Evolutionary conservation across 2,329 filamentous ascomycete species (phyloP).

Genomic region (Bertia moriformis): DNA sequence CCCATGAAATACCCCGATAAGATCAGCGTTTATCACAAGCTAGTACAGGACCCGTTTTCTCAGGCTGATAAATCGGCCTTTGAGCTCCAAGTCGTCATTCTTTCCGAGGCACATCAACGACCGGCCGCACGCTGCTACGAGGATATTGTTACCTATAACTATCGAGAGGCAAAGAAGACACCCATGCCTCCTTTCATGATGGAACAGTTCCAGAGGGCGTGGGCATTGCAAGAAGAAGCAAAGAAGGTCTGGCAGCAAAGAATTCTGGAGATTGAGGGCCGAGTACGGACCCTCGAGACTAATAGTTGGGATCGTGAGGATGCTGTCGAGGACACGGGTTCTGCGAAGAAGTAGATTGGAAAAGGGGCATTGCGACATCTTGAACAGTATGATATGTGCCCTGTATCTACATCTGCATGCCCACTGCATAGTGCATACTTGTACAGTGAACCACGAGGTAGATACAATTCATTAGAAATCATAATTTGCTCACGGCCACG

Average conservation of each 20-base stretch:
- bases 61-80: conserved; percentile 28
- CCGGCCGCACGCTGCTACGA: conserved; percentile 63
- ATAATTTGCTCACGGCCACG: no score
- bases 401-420: no score
- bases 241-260: not conserved
- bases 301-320: not conserved
- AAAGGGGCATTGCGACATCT: no score
- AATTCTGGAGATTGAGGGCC: not conserved
- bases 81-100: conserved; percentile 43
- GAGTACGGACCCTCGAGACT: not conserved
- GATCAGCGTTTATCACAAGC: conserved; percentile 71
- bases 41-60: conserved; percentile 25
- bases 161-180: conserved; percentile 11
- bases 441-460: no score
- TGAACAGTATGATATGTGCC: no score
- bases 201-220: not conserved
- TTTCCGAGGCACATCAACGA: conserved; percentile 63
- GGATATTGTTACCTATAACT: conserved; percentile 66
- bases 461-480: no score
- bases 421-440: no score
- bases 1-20: conserved; percentile 73
- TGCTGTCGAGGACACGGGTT: conserved; percentile 1
- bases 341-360: not conserved
- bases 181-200: conserved; percentile 1
- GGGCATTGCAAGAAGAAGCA: not conserved